Evolutionary conservation across 2,329 filamentous ascomycete genomes (phyloP).

Genomic region (Phialocephala sp.): DNA sequence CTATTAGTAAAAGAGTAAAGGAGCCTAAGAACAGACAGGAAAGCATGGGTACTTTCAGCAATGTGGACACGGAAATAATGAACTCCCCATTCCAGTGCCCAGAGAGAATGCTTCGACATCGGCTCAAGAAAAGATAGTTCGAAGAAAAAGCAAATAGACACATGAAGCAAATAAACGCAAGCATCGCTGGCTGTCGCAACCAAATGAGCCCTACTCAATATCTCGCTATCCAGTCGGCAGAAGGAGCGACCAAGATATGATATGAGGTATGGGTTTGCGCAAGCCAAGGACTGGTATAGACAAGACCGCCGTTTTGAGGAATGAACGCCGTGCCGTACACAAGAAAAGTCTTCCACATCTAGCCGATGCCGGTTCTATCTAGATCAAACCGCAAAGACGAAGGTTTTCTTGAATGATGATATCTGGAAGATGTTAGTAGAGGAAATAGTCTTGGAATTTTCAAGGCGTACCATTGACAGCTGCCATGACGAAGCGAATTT

Average conservation of each 20-base stretch:
- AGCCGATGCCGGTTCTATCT: constrained; percentile 42
- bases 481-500: constrained; percentile 99
- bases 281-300: constrained; percentile 41
- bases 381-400: constrained; percentile 95
- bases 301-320: constrained; percentile 39
- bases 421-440: constrained; percentile 66
- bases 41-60: constrained; percentile 18
- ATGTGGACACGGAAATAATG: constrained; percentile 14
- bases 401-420: constrained; percentile 99
- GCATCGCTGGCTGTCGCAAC: constrained; percentile 23
- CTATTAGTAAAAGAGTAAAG: constrained; percentile 23
- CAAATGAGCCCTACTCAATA: constrained; percentile 23
- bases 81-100: constrained; percentile 14
- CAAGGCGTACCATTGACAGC: constrained; percentile 86
- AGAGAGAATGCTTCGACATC: constrained; percentile 11
- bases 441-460: neutral
- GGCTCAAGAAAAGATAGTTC: constrained; percentile 12
- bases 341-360: constrained; percentile 31
- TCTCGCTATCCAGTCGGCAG: constrained; percentile 27
- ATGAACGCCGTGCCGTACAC: constrained; percentile 41
- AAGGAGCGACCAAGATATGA: constrained; percentile 28
- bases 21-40: constrained; percentile 15
- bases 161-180: constrained; percentile 38
- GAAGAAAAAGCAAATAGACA: constrained; percentile 33
- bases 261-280: constrained; percentile 29